Base-by-base conservation (phyloP, 331 rosid genomes). In the Acacia concinna region DNA sequence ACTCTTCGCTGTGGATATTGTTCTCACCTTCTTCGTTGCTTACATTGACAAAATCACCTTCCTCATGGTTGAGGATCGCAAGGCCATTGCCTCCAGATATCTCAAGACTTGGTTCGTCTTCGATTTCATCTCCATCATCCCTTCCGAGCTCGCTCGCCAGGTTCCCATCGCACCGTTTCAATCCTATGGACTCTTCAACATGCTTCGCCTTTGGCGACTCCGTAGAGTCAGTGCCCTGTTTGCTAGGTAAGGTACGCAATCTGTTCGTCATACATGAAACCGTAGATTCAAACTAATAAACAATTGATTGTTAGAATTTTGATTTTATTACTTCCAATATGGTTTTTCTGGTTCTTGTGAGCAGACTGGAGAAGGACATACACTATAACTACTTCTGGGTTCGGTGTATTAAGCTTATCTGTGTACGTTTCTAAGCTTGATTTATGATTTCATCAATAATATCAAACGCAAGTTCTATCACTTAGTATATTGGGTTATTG, bases 191-290 rank as follows among this genome's bases (percentile, higher is more conserved):
- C 66, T 88, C 38, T 93, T 90, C 89, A 93, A 91, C 80, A 90
- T 96, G 97, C 97, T 96, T 51, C 90, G 99, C 9, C 94, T 96
- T 18, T 96, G 98, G 99, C 99, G 99, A 82, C 91, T 96, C 14
- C 84, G 99, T 69, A 90, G 99, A 86, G 97, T 96, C 30, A 89
- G 97, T 59, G 88, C 96, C 46, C 51, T 96, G 57, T 96, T 96
- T 84, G 86, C 94, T 54, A 76, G 94, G 99, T 96, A 78, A 73
- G 60, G 60, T 91, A 75, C 73, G 46, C 51, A 21, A 63, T 38
- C 8, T 38, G 79, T 71, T 23, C 11, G n/a, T 0, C 51, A 60
- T 13, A n/a, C n/a, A n/a, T n/a, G n/a, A n/a, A n/a, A n/a, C n/a
- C n/a, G n/a, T n/a, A n/a, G n/a, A n/a, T n/a, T n/a, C n/a, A n/a